Percentiles rank a stretch among this genome's conserved stretches.
These are phyloP conservation scores for Aurifilum marmelostoma DNA, from an alignment of 2,329 filamentous ascomycete species.

Conservation along the genomic window DNA sequence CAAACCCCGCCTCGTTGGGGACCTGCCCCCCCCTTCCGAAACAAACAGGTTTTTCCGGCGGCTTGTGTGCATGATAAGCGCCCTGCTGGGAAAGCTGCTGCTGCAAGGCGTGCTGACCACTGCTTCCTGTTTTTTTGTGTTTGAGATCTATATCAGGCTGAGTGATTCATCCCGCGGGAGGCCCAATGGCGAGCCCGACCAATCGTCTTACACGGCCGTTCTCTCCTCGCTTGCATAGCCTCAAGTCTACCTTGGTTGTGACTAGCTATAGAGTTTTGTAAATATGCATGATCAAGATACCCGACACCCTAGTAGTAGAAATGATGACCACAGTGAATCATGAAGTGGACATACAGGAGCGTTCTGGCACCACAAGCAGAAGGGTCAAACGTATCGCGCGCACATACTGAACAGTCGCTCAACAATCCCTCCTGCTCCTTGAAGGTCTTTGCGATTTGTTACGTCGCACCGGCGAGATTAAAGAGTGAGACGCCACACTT, in stretches of 20 bases:
- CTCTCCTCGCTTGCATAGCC: constrained; percentile 18
- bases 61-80: neutral
- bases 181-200: neutral
- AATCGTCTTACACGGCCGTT: constrained; percentile 31
- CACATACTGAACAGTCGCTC: neutral
- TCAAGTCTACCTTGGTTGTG: neutral
- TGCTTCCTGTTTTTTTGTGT: neutral
- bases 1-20: neutral
- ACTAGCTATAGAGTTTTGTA: neutral
- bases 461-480: neutral
- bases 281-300: neutral
- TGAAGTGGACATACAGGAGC: neutral
- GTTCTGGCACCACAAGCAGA: neutral
- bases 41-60: neutral
- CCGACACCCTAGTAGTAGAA: neutral
- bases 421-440: neutral
- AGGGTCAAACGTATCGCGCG: neutral
- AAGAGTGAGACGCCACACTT: neutral
- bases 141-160: constrained; percentile 2
- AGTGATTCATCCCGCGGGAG: neutral
- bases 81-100: neutral
- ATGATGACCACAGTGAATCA: neutral
- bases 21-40: neutral
- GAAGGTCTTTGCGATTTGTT: neutral
- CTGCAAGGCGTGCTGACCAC: neutral